phyloP scores from a whole-genome alignment of 345 rosid species.

The Tarenaya hassleriana region DNA sequence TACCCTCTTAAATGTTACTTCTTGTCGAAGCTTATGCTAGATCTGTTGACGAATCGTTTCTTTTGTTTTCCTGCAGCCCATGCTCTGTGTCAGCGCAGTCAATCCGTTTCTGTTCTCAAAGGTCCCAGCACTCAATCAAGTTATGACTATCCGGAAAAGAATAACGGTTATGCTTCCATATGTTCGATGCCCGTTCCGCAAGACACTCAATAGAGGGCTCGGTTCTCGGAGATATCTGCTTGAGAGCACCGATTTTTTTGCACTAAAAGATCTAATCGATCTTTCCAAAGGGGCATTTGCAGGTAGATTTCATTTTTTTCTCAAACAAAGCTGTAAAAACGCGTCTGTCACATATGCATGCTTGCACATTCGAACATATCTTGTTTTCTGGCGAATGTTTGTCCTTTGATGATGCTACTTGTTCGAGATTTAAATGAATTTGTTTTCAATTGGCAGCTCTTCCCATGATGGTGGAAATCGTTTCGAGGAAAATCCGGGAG shows the following conservation, averaged over 20 bases:
- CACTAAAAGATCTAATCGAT: conserved; percentile 85
- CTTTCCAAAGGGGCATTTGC: conserved; percentile 97
- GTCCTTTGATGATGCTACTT: not conserved
- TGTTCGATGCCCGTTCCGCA: conserved; percentile 84
- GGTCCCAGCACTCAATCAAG: conserved; percentile 84
- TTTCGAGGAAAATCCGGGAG: conserved; percentile 66
- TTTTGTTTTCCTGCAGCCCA: conserved; percentile 61
- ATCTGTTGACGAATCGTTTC: conserved; percentile 18
- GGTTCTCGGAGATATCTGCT: conserved; percentile 89
- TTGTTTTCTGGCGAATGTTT: conserved; percentile 5
- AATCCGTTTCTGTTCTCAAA: conserved; percentile 82
- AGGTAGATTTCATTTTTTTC: conserved; percentile 42
- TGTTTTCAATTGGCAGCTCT: conserved; percentile 50
- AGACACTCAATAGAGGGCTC: conserved; percentile 72
- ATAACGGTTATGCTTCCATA: conserved; percentile 75
- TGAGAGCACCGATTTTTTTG: conserved; percentile 86
- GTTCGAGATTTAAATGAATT: conserved; percentile 17
- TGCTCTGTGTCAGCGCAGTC: conserved; percentile 96
- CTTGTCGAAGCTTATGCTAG: conserved; percentile 2
- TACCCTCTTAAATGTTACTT: no score
- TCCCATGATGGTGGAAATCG: conserved; percentile 74
- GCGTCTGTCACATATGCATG: not conserved
- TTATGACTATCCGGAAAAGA: conserved; percentile 60
- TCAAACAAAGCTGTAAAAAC: conserved; percentile 2
- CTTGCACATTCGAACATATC: conserved; percentile 4